Base-by-base conservation (phyloP, 2,329 filamentous ascomycete species). In the Fusarium neocosmosporiellum region DNA sequence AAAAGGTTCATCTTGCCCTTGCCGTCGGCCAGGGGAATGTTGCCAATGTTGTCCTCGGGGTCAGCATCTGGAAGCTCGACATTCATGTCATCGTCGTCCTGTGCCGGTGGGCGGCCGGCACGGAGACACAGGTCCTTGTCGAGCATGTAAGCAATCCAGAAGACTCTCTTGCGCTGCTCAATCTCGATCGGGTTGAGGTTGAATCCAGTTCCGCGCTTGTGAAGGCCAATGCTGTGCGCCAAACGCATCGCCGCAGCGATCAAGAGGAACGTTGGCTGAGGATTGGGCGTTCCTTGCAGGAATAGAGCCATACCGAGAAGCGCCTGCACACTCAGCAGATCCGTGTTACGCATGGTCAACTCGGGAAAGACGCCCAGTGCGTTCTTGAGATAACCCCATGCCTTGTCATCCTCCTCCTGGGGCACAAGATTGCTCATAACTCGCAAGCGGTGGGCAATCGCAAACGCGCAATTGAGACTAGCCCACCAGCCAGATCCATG, bases 401-500 rank as follows among this genome's bases (percentile, higher is more conserved):
- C 95, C 80, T 97, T 97, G 61, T 95, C 91, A 75, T 98, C 96
- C 80, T 98, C 96, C 71, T 97, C 95, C 71, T 93, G 90, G 2
- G 95, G 92, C 0, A 97, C 94, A 10, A 98, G 86, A 78, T 98
- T 96, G 84, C 94, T 97, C 95, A 98, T 98, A 24, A 98, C 94
- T 13, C 96, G 92, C 78, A 99, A 86, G 43, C 96, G 90, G 80
- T 98, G 94, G 7, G 96, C 93, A 75, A 98, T 97, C n/a, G 96
- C 96, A 64, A 99, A 84, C 2, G 93, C 94, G 67, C 97, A 93
- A 77, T 99, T 99, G 77, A 99, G 87, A 82, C 95, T 97, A 7
- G 96, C 96, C 96, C 96, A 99, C 96, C 96, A 99, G 4, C 96
- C 96, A 7, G 95, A 97, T 31, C 96, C 95, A 80, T 97, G 92